Evolutionary conservation across 2,329 filamentous ascomycete genomes (phyloP), one percentile per base, ranked within the genome.

Genomic region (Fusarium sp.): DNA sequence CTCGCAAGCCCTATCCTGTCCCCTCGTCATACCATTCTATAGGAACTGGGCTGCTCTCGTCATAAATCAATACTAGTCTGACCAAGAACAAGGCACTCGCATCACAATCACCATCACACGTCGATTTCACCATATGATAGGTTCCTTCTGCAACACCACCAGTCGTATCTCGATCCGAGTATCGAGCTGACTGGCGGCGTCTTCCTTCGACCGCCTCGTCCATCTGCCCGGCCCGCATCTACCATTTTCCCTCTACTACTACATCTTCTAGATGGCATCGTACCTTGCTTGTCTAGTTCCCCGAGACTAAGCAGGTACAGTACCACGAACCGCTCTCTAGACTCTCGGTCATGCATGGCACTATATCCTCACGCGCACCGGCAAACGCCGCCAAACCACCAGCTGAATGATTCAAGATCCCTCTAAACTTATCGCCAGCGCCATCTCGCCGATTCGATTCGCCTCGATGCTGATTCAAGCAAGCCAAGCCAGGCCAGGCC

Each of bases 151-250:
- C 31, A 34, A 34, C 31, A 34, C 31, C 31, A 34, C 31, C 31
- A 34, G 8, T 23, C 23, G 23, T 23, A 23, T 23, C 23, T 23
- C 23, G 23, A 23, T 23, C 23, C 23, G 9, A 34, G 31, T 34
- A 34, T 9, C 8, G 31, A 34, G 8, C 31, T 34, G 31, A 12
- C 31, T 12, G 31, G 31, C 9, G 31, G 31, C 60, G 40, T 66
- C 34, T 66, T 36, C 47, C 41, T 60, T 34, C 31, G 31, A 34
- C 36, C 36, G 36, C 36, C 15, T 15, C 7, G 12, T n/a, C 36
- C 36, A 13, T 39, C 36, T 43, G 16, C 10, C 18, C 36, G 52
- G 47, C 37, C 60, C 39, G 39, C 53, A 54, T 37, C 40, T 43
- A 7, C 27, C 27, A 10, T 43, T 12, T n/a, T 12, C 41, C 16